Conservation (phyloP, 129 eudicot genomes). For the Artemisia tridentata region DNA sequence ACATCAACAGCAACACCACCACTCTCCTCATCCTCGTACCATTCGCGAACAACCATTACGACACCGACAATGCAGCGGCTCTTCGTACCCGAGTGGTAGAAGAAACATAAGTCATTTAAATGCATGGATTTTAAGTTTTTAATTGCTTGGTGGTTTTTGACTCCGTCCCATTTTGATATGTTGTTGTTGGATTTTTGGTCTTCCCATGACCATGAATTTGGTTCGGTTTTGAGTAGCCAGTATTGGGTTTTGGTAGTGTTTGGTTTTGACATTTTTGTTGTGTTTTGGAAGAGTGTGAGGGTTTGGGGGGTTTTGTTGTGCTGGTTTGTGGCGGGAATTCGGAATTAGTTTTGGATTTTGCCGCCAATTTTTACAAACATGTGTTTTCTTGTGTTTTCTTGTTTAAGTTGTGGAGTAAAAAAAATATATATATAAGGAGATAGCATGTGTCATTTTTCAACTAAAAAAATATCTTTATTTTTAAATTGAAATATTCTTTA, state of each 20-base stretch:
- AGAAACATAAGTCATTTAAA: conserved; percentile 65
- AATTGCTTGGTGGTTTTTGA: conserved; percentile 89
- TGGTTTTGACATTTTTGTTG: not conserved
- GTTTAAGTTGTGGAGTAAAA: too few relatives aligned
- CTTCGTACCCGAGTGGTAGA: conserved; percentile 85
- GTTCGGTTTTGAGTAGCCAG: conserved; percentile 93
- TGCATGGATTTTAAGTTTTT: conserved; percentile 56
- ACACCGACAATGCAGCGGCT: conserved; percentile 75
- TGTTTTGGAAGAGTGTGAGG: not conserved
- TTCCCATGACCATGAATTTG: conserved; percentile 93
- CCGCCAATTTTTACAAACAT: conserved; percentile 31
- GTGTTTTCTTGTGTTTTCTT: too few relatives aligned
- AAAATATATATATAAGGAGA: too few relatives aligned
- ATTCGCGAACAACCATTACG: conserved; percentile 66
- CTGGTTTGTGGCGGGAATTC: conserved; percentile 37
- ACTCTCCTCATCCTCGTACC: conserved; percentile 51
- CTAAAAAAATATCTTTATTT: too few relatives aligned
- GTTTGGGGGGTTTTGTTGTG: not conserved
- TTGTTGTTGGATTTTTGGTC: conserved; percentile 77
- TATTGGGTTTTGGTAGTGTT: conserved; percentile 33
- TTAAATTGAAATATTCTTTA: too few relatives aligned
- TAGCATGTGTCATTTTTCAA: too few relatives aligned
- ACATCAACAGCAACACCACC: conserved; percentile 66
- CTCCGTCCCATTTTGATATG: conserved; percentile 91
- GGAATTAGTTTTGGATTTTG: not conserved